A percentile compares a stretch with the other conserved stretches of the same genome.
Evolutionary conservation across 2,329 filamentous ascomycete genomes (phyloP).

Genomic region (Meredithiella fracta): DNA sequence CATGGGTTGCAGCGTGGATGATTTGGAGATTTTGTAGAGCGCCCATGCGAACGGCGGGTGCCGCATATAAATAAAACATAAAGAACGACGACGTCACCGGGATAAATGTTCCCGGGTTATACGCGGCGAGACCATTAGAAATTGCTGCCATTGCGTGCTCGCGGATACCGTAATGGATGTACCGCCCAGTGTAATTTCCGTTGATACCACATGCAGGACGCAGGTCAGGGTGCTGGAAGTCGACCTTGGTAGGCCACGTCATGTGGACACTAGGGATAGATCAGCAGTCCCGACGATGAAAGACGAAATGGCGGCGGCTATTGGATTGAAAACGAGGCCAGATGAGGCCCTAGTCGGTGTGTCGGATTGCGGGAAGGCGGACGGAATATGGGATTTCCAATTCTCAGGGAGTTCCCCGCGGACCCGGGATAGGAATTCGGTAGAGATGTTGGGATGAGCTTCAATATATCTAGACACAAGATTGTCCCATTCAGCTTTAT

Average conservation of each 20-base stretch:
- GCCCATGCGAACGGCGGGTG: conserved; percentile 19
- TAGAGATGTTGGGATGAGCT: conserved; percentile 32
- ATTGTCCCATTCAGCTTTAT: conserved; percentile 31
- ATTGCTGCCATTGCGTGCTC: conserved; percentile 46
- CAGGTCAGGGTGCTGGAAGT: conserved; percentile 28
- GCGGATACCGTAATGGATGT: conserved; percentile 43
- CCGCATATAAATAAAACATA: conserved; percentile 40
- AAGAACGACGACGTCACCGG: conserved; percentile 44
- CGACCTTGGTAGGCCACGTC: conserved; percentile 35
- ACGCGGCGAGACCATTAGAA: conserved; percentile 43
- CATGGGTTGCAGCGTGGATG: conserved; percentile 46
- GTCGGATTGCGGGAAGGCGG: conserved; percentile 27
- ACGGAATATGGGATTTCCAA: conserved; percentile 33
- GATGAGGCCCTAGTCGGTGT: conserved; percentile 35
- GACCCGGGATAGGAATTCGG: conserved; percentile 31
- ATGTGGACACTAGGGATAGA: conserved; percentile 38
- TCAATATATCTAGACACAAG: conserved; percentile 27
- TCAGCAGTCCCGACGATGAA: conserved; percentile 40
- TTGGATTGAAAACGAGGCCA: conserved; percentile 32
- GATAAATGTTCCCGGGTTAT: conserved; percentile 35
- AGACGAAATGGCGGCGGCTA: conserved; percentile 29
- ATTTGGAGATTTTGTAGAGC: conserved; percentile 37
- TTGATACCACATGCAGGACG: conserved; percentile 19
- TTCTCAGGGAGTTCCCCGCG: conserved; percentile 30
- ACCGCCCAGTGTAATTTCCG: conserved; percentile 37